These are phyloP conservation scores for Melaleuca alternifolia DNA, from an alignment of 345 rosid species.

Conservation along the genomic window DNA sequence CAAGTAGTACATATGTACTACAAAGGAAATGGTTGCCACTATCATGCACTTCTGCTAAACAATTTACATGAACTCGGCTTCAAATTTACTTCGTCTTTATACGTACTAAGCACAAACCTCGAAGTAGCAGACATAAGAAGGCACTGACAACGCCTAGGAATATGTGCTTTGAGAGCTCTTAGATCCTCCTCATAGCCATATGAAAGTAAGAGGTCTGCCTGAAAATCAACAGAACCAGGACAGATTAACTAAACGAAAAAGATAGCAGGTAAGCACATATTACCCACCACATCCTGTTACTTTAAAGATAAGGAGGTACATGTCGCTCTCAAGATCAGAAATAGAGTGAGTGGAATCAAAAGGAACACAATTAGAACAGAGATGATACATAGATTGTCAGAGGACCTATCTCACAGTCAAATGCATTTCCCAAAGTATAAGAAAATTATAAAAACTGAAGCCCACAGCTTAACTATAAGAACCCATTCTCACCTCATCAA, in stretches of 20 bases:
- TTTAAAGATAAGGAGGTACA: too few relatives aligned
- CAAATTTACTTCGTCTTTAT: not conserved
- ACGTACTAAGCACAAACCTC: constrained; percentile 24
- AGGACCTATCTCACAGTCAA: not conserved
- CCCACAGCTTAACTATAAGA: not conserved
- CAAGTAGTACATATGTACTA: not conserved
- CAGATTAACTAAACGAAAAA: not conserved
- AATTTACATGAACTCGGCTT: not conserved
- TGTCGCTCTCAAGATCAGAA: too few relatives aligned
- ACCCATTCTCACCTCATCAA: constrained; percentile 61
- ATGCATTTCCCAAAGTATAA: not conserved
- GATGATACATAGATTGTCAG: too few relatives aligned
- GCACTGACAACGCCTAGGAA: constrained; percentile 82
- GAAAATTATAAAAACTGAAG: not conserved
- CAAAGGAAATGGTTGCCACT: not conserved
- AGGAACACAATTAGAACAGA: too few relatives aligned
- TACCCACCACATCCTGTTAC: not conserved
- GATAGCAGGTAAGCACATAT: not conserved
- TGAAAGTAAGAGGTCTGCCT: constrained; percentile 93
- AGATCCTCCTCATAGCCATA: constrained; percentile 93
- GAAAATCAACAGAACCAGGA: constrained; percentile 12
- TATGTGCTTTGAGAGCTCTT: constrained; percentile 54
- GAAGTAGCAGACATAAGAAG: constrained; percentile 98
- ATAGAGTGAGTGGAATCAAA: too few relatives aligned
- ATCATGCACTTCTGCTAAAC: not conserved